A percentile compares a stretch with the other conserved stretches of the same genome.
These are phyloP conservation scores for Melianthus villosus DNA, from an alignment of 441 rosid genomes.

Conservation along the genomic window DNA sequence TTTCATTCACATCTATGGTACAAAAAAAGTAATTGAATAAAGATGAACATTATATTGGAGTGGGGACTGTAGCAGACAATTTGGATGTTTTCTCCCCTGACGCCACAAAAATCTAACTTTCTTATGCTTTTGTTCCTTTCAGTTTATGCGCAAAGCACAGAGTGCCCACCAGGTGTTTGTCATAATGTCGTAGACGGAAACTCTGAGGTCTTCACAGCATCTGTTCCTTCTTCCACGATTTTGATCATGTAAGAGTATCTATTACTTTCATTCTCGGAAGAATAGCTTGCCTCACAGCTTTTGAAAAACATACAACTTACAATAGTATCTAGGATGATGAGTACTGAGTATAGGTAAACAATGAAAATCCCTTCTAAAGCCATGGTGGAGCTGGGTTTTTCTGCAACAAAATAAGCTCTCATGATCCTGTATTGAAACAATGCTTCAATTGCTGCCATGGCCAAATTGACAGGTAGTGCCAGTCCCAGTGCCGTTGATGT, in stretches of 20 bases:
- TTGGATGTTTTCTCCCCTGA: no score
- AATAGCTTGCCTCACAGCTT: constrained; percentile 24
- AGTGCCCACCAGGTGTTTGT: no score
- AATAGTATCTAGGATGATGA: constrained; percentile 48
- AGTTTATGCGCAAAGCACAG: no score
- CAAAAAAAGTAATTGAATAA: no score
- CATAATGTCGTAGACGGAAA: no score
- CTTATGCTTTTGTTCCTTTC: no score
- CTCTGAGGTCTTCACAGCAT: no score
- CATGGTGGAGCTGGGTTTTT: constrained; percentile 12
- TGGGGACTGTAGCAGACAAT: no score
- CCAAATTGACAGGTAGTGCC: constrained; percentile 35
- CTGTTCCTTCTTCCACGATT: constrained; percentile 13
- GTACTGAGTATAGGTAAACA: constrained; percentile 46
- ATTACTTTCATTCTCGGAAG: constrained; percentile 13
- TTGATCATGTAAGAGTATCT: constrained; percentile 20
- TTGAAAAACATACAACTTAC: constrained; percentile 31
- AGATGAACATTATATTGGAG: no score
- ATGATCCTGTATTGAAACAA: constrained; percentile 41
- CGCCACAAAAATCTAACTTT: no score
- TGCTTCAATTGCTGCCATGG: constrained; percentile 47
- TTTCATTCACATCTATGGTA: no score
- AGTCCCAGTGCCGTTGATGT: constrained; percentile 43
- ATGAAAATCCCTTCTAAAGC: constrained; percentile 36
- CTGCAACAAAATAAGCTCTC: constrained; percentile 14